Evolutionary conservation across 805 yeast species (phyloP), one percentile per base, ranked within the genome.

Genomic region (Saccharomycopsis oosterbeekiorum): DNA sequence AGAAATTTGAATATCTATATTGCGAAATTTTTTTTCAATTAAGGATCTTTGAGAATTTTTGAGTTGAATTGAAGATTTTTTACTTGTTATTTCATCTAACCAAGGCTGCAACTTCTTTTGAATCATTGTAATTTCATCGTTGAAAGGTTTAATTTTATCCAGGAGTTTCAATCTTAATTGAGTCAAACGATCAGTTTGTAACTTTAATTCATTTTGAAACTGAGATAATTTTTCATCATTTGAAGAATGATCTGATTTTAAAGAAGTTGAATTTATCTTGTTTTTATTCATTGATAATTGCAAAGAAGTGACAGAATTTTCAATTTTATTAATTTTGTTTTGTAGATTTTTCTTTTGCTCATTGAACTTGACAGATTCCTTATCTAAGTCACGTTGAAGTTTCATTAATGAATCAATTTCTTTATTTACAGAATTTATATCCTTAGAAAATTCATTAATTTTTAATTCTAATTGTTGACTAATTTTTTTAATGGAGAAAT

Each of bases 71-170:
- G 84, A 83, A 14, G 87, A 80, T 60, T 83, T 83, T 61, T 85
- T 84, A 15, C 80, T 79, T 62, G 81, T 84, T 37, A 91, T 74
- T 65, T 83, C 80, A 34, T 80, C 85, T 62, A 83, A 83, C 92
- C 96, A 90, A 0, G 98, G 99, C 66, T 88, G 92, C 6, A 90
- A 73, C 63, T 85, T 78, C 8, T 76, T 78, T 69, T 89, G 92
- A 47, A 84, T 73, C 14, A 68, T 67, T 65, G 83, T 87, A 58
- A 92, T 86, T 67, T 88, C 80, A 9, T 78, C 79, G 0, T 92
- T 82, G 60, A 86, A 78, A 1, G 75, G 84, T 11, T 83, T 78
- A 0, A 98, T 93, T 69, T 89, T 89, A 56, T 83, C 85, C 9
- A 89, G 83, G 55, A 94, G 77, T 36, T 82, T 83, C 8, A 77